Base-by-base conservation (phyloP, 805 yeast genomes). In the Cephaloascus fragrans region DNA sequence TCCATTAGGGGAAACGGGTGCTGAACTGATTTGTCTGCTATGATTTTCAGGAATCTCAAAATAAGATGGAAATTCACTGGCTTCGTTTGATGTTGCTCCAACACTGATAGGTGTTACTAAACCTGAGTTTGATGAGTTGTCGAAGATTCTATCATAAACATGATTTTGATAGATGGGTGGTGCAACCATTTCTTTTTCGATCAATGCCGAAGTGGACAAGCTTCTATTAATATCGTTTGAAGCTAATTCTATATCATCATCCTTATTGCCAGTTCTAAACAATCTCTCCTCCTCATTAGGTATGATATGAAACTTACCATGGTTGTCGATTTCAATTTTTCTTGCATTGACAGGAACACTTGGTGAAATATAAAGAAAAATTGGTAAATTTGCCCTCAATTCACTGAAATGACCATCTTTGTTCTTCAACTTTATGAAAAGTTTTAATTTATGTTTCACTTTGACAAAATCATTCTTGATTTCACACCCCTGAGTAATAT, bases 331-430 rank as follows among this genome's bases (percentile, higher is more conserved):
- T 26, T 50, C 47, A 5, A 48, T 56, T 19, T 46, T 46, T 38
- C 58, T 46, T 6, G 51, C 59, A 26, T 41, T 39, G 10, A 55
- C 36, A n/a, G 37, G 26, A 9, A 41, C 52, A 35, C 59, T 57
- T 3, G 71, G 60, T 39, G 69, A 63, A 15, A 72, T 50, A 42
- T 66, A 71, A 3, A 73, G 49, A 28, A 49, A 47, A 2, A 74
- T 52, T 0, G 80, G 80, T 34, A 74, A 51, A 44, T 71, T 73
- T 9, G 79, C 75, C 37, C 75, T 56, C 26, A 74, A 58, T 46
- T 73, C 77, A 38, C 75, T 68, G 2, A 59, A 53, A 48, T 72
- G 77, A 14, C 78, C 78, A 42, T 63, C 71, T 5, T 64, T 57
- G 42, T 74, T 74, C 18, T 63, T 55, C 29, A 74, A 51, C 38